Conservation (phyloP, 495 filamentous ascomycete species). For the Penicillium simplicissimum region DNA sequence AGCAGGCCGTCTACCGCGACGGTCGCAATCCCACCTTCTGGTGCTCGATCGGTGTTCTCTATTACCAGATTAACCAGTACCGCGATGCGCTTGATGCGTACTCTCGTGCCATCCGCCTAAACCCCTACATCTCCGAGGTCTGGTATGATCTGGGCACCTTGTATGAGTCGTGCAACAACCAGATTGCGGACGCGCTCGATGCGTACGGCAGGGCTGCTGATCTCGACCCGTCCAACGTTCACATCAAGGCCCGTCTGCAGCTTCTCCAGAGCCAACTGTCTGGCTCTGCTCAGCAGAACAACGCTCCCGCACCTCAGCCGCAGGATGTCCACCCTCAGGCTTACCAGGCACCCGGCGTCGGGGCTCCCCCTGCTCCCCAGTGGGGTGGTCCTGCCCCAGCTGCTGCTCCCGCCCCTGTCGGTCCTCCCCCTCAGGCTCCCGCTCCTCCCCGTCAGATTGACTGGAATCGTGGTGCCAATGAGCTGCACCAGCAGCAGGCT, state of each 20-base stretch:
- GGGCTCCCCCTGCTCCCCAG: constrained; percentile 76
- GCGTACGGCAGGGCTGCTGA: constrained; percentile 95
- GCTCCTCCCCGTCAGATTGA: constrained; percentile 61
- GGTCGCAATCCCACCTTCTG: constrained; percentile 99
- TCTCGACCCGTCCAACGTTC: constrained; percentile 86
- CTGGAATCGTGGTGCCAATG: constrained; percentile 77
- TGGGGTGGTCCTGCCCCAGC: constrained; percentile 67
- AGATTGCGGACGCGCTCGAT: constrained; percentile 93
- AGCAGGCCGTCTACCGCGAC: constrained; percentile 98
- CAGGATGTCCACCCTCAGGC: constrained; percentile 87
- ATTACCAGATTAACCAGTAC: constrained; percentile 99
- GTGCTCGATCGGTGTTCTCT: constrained; percentile 99
- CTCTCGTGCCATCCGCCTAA: constrained; percentile 94
- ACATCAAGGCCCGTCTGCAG: constrained; percentile 93
- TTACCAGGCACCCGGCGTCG: constrained; percentile 72
- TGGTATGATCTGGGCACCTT: constrained; percentile 99
- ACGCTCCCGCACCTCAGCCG: constrained; percentile 69
- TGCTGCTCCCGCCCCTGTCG: constrained; percentile 59
- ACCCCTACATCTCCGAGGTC: constrained; percentile 98
- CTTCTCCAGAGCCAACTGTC: constrained; percentile 77
- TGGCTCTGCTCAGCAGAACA: constrained; percentile 68
- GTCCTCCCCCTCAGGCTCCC: constrained; percentile 61
- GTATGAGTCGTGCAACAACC: constrained; percentile 99
- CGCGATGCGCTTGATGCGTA: constrained; percentile 98
- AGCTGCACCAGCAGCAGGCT: constrained; percentile 62